Evolutionary conservation across 208 protist genomes (phyloP), one percentile per base, ranked within the genome.

Genomic region (Trypanosoma melophagium): DNA sequence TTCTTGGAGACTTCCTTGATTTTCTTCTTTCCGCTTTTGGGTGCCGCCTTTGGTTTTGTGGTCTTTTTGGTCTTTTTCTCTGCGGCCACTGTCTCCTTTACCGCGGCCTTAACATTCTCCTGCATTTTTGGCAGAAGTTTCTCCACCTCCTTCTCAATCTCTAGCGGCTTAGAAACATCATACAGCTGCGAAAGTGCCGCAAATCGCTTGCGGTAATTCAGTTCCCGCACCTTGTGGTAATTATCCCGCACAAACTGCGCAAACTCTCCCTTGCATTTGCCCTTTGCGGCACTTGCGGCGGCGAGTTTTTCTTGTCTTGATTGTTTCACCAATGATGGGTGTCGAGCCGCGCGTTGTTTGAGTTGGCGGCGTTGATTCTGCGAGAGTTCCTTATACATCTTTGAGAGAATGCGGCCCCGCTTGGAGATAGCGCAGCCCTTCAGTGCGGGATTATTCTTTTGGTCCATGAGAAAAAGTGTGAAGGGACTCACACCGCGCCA

Each of bases 401-500:
- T 90, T 19, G 88, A 88, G 49, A 93, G 77, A 50, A 84, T 68
- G 13, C 75, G 69, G 3, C 79, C 90, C 3, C 90, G 82, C 50
- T 89, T 78, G 2, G 60, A 77, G 44, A 93, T 90, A 49, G 83
- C 64, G 35, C 84, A 66, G 17, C 87, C 90, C 52, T 90, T 76
- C 49, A 96, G 76, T 5, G 65, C 72, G 5, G 90, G 83, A 69
- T 96, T 92, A 65, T 77, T 92, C 72, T 89, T 90, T 65, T 96
- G 84, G 56, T 96, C 90, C 84, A 93, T 96, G 65, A 96, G 68
- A 51, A 96, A 96, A 40, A 96, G 66, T 21, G 90, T 83, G 71
- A 91, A 96, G 16, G 87, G 90, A 77, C 90, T 96, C 61, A 96
- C 81, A 24, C 75, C 85, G 21, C 74, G 76, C 13, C 88, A 70